phyloP scores from a whole-genome alignment of 495 filamentous ascomycete genomes.

The Extremus antarcticus region DNA sequence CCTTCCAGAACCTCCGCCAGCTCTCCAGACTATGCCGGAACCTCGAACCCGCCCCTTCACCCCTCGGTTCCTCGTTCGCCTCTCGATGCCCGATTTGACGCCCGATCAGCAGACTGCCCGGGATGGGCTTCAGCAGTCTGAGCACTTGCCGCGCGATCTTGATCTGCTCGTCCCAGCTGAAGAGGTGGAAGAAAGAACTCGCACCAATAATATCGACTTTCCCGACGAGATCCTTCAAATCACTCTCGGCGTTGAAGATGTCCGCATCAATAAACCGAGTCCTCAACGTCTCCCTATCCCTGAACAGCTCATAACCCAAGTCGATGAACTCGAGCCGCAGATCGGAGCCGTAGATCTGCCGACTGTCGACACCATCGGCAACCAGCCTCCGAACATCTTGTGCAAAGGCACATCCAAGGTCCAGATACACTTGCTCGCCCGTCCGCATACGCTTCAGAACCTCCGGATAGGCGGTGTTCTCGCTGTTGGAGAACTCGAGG shows the following conservation, averaged over 20 bases:
- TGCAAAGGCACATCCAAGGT: constrained; percentile 23
- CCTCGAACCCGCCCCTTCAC: constrained; percentile 11
- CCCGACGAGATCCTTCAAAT: constrained; percentile 30
- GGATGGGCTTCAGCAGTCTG: constrained; percentile 33
- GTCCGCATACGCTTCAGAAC: constrained; percentile 18
- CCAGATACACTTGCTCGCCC: constrained; percentile 18
- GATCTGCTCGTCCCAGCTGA: constrained; percentile 43
- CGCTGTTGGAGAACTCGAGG: constrained; percentile 16
- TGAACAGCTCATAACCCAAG: constrained; percentile 41
- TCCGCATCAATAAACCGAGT: constrained; percentile 40
- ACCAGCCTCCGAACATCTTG: constrained; percentile 22
- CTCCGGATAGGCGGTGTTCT: constrained; percentile 10
- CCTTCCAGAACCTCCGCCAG: constrained; percentile 41
- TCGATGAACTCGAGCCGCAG: constrained; percentile 33
- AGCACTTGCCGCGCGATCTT: constrained; percentile 37
- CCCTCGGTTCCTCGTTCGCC: constrained; percentile 20
- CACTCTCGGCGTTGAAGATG: constrained; percentile 39
- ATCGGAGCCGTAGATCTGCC: constrained; percentile 34
- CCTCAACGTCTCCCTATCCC: constrained; percentile 33
- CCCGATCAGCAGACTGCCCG: constrained; percentile 40
- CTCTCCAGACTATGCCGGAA: constrained; percentile 38
- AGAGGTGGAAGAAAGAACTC: constrained; percentile 50
- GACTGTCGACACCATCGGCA: constrained; percentile 20
- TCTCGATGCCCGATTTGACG: constrained; percentile 33
- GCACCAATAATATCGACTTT: constrained; percentile 47